Base-by-base conservation (phyloP, 2,329 filamentous ascomycete genomes). In the Hypoxylon sp. region DNA sequence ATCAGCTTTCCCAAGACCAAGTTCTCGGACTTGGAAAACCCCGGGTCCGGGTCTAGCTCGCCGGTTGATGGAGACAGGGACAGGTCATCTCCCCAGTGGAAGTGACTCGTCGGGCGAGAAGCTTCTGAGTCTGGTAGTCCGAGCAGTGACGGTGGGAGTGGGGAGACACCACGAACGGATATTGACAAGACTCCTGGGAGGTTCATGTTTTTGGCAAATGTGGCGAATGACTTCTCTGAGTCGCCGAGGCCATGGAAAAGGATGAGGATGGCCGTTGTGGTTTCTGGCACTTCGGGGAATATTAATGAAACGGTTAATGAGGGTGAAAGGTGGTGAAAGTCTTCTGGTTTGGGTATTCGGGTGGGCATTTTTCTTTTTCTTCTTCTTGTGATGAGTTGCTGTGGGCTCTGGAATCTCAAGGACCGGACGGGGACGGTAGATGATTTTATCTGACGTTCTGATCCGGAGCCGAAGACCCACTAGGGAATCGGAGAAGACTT, bases 221-320 rank as follows among this genome's bases (percentile, higher is more conserved):
- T 73, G 52, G 82, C 79, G 69, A 94, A 95, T 25, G 88, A 78
- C 2, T 69, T 65, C 52, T 90, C 81, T 23, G 81, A 84, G 73
- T 96, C 91, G 56, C 91, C 91, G 8, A 96, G 81, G 58, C 91
- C 91, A 71, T 96, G 91, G 50, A 96, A 83, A 41, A 96, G 81
- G 66, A 96, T 74, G 55, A 96, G 83, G 61, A 95, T 78, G 62
- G 92, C 87, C 31, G 85, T 88, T 7, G 87, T 83, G 8, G 81
- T 80, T 54, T 88, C 82, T 26, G 80, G 73, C 15, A 80, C 78
- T 19, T 74, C 69, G 30, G 79, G 79, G 65, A 75, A 79, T 60
- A 79, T 73, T 34, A 80, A 67, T 40, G 75, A 71, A 51, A 78
- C 64, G 8, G 72, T 72, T 42, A 81, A 70, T 32, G 65, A 65